Evolutionary conservation across 2,329 filamentous ascomycete genomes (phyloP).

Genomic region (Alternaria solani): DNA sequence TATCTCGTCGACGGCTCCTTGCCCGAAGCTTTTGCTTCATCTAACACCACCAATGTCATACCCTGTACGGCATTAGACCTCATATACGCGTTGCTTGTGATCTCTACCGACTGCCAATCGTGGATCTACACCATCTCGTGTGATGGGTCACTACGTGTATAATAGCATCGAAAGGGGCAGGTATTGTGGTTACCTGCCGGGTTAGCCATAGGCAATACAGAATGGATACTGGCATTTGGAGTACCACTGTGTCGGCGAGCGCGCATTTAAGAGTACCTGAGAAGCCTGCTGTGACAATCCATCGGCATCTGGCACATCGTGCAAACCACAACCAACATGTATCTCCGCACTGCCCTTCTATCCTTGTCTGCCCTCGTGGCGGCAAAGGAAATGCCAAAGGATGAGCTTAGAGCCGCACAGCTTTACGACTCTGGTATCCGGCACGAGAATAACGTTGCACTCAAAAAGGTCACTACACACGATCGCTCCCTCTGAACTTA

Average conservation of each 20-base stretch:
- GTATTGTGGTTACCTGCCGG: constrained; percentile 39
- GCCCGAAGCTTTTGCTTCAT: constrained; percentile 43
- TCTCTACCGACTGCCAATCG: constrained; percentile 30
- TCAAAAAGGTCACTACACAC: constrained; percentile 40
- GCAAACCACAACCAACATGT: constrained; percentile 33
- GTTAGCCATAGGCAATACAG: constrained; percentile 32
- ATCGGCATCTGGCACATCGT: constrained; percentile 9
- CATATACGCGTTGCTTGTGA: constrained; percentile 31
- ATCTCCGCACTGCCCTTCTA: constrained; percentile 38
- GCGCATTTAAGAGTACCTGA: constrained; percentile 32
- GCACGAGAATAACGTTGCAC: constrained; percentile 48
- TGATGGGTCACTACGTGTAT: constrained; percentile 22
- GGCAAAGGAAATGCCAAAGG: constrained; percentile 47
- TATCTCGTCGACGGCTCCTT: constrained; percentile 32
- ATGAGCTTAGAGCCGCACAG: constrained; percentile 44
- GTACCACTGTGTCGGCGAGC: constrained; percentile 17
- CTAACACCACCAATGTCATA: constrained; percentile 40
- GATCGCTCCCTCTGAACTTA: neutral
- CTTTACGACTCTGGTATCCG: constrained; percentile 53
- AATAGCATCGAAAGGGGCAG: constrained; percentile 37
- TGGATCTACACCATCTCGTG: constrained; percentile 22
- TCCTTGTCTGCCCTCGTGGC: constrained; percentile 46
- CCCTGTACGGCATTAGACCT: constrained; percentile 25
- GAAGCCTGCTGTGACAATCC: neutral
- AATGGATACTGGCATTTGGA: constrained; percentile 16